These are phyloP conservation scores for Tulasnella sp. DNA, from an alignment of 768 basidiomycete species.

Conservation along the genomic window DNA sequence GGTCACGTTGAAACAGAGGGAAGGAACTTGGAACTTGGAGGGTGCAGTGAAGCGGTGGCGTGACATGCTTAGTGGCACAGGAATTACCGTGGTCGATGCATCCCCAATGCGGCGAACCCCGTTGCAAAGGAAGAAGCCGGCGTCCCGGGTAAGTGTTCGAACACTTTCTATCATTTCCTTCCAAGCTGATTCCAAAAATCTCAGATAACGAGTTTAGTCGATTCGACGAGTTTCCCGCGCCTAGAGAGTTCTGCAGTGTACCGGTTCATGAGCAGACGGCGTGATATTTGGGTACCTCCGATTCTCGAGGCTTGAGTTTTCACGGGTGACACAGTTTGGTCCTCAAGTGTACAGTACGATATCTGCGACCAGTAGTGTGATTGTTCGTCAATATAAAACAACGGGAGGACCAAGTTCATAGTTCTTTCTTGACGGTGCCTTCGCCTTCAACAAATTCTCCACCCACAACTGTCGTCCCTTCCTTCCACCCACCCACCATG, in stretches of 20 bases:
- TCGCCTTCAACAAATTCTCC: too few relatives aligned
- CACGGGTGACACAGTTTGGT: too few relatives aligned
- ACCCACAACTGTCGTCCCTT: too few relatives aligned
- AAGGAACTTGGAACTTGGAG: background rate
- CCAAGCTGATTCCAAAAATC: background rate
- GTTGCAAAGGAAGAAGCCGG: background rate
- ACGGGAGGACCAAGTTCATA: too few relatives aligned
- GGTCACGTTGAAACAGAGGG: constrained; percentile 2
- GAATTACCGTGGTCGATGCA: background rate
- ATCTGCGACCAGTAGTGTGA: too few relatives aligned
- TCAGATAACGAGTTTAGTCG: background rate
- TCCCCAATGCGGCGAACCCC: background rate
- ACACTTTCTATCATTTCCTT: background rate
- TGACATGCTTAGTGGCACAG: background rate
- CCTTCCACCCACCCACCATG: too few relatives aligned
- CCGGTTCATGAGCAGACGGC: constrained; percentile 3
- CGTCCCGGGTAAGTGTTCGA: constrained; percentile 2
- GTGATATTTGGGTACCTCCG: too few relatives aligned
- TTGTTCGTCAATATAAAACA: too few relatives aligned
- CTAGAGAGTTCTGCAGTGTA: background rate
- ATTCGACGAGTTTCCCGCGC: constrained; percentile 1
- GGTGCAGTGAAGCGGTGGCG: background rate
- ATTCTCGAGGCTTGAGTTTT: too few relatives aligned
- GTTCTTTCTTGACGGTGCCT: too few relatives aligned
- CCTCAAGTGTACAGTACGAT: too few relatives aligned